Base-by-base conservation (phyloP, 1,139 yeast species). In the Protomyces arabidopsidicola region DNA sequence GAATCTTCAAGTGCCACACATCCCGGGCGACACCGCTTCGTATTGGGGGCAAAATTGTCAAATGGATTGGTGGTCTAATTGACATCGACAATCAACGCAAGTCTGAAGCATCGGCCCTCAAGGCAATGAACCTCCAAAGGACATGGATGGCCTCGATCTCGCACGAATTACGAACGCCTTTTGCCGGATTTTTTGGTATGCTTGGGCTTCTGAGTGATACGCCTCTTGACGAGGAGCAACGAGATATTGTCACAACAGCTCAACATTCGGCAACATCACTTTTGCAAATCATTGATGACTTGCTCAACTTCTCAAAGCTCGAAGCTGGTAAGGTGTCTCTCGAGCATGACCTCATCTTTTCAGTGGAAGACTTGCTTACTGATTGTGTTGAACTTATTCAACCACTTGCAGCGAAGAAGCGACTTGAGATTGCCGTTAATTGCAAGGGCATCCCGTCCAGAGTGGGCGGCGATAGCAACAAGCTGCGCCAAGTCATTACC, bases 181-280 rank as follows among this genome's bases (percentile, higher is more conserved):
- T 90, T 69, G 90, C 90, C 75, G 97, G 97, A 74, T 90, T 90
- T 34, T 78, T 90, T 56, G 97, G 97, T 67, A 89, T 90, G 96
- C 88, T 95, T 0, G 86, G 93, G 14, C 87, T 90, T 68, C 88
- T 96, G 5, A 78, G 87, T 64, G 93, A 87, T 69, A 87, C 95
- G 2, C 89, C 85, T 67, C 76, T 87, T 68, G 84, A 88, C 6
- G 90, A 85, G 70, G 87, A 87, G 70, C 93, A 87, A 74, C 78
- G 90, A 69, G 91, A 87, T 75, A 87, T 86, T 87, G 80, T 87
- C 66, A 85, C 87, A 53, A 87, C 88, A 70, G 90, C 87, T 34
- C 87, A 86, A 71, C 85, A 86, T 69, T 80, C 87, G 69, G 90
- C 91, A 8, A 87, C 87, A 68, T 86, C 90, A 0, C 77, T 87